Evolutionary conservation across 805 yeast species (phyloP), one percentile per base, ranked within the genome.

Genomic region (Wickerhamomyces pijperi): DNA sequence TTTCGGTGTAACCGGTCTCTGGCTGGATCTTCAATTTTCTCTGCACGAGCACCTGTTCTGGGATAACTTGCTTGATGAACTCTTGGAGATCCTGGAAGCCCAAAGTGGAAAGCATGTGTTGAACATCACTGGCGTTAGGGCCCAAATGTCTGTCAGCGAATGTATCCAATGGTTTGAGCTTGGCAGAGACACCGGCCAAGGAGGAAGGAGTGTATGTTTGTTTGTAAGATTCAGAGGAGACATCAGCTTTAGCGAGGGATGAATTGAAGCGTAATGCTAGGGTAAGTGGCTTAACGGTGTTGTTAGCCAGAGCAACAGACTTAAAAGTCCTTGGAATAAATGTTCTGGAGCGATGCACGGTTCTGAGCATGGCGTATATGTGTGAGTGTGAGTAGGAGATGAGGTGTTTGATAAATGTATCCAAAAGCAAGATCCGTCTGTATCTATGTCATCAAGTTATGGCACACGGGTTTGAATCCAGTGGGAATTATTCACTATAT

Each of bases 121-220:
- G 53, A 16, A 82, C 82, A 46, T 85, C 77, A 0, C 47, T 51
- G 0, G 83, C 78, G 13, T 72, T 67, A 19, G 94, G 86, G 12
- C 98, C 98, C 42, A 90, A 66, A 60, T 92, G 98, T 52, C 97
- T 83, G 54, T 94, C 75, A 37, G 82, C 74, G 60, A 90, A 92
- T 2, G 92, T 79, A 56, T 92, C 98, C 41, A 84, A 66, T 3
- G 73, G 70, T 32, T 43, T 48, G 17, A 56, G 38, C 25, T 43
- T 45, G 20, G 40, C 45, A 14, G 36, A 35, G 14, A 45, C 47
- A 6, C 39, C 38, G 13, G 29, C 20, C 28, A 32, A 36, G 21
- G 44, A 34, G 12, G 64, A 54, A 8, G 77, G 70, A 42, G 65
- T 60, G 48, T 69, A 75, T 7, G 78, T 60, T 25, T 59, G 47